phyloP scores from a whole-genome alignment of 192 early-diverging fungal species.

The Oehlia diaphana region DNA sequence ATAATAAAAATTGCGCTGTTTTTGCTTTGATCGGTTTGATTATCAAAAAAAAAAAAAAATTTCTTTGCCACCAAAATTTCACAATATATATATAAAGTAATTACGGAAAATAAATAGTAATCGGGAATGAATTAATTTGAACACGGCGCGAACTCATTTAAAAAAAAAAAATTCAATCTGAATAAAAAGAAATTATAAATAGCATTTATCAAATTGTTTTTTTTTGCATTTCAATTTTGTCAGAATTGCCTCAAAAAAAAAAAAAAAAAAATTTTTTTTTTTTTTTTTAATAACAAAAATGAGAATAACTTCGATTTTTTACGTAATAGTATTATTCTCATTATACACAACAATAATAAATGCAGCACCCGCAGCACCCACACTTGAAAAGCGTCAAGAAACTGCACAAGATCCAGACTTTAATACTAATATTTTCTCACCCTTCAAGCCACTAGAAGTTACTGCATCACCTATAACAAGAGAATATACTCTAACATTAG shows the following conservation, averaged over 20 bases:
- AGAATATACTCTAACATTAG: not conserved
- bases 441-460: not conserved
- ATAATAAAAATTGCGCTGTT: no score
- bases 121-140: not conserved
- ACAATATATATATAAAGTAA: no score
- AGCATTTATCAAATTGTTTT: not conserved
- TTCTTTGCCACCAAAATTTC: no score
- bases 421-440: not conserved
- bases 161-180: not conserved
- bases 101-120: not conserved
- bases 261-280: no score
- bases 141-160: not conserved
- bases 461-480: not conserved
- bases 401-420: not conserved
- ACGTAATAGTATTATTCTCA: not conserved
- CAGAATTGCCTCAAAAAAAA: no score
- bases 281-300: not conserved
- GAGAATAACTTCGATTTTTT: not conserved
- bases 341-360: not conserved
- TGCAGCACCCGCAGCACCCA: not conserved
- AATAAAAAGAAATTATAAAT: not conserved
- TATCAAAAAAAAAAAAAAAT: no score
- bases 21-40: no score
- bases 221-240: not conserved
- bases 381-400: not conserved